Base-by-base conservation (phyloP, 2,329 filamentous ascomycete genomes). In the Fusarium scirpi region DNA sequence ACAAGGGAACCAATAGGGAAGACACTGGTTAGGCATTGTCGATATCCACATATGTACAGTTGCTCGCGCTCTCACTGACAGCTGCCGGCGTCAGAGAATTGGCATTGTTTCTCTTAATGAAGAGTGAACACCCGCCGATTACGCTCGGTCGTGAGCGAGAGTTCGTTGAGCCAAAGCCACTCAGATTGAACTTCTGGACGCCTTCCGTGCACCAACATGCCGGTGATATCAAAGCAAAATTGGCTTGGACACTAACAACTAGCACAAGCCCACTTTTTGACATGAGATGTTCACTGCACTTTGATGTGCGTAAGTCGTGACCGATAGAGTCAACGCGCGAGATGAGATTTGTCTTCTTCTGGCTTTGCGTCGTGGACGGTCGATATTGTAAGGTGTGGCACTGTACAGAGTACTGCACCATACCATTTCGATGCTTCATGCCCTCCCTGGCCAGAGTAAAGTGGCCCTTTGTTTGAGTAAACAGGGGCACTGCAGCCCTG, bases 111-210 rank as follows among this genome's bases (percentile, higher is more conserved):
- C 58, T 69, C 45, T 58, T 20, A 29, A 43, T 25, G n/a, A 24
- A 53, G 34, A 29, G n/a, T 53, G 32, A 38, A 53, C 24, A 40
- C 61, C 60, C 43, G 44, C 53, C 38, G 43, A 66, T 65, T 57
- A 58, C 60, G 72, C 65, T 74, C 53, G 68, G 63, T 57, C 52
- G 59, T 65, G 53, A 61, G 63, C 61, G 61, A 73, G 56, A 62
- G 56, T 45, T 52, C 49, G 56, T 41, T 44, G 38, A 48, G 45
- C 34, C 47, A 47, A 70, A 68, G 67, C 55, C 63, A 64, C 63
- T 34, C 38, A 41, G 38, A 41, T 47, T 48, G 54, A 53, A 54
- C 56, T 58, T 58, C 46, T 66, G 57, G 53, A 65, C 59, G 45
- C 60, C 59, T 71, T 61, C 47, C 47, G 61, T 43, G 55, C 51